Conservation (phyloP, 805 yeast genomes). For the Helenozyma baotianmanensis region DNA sequence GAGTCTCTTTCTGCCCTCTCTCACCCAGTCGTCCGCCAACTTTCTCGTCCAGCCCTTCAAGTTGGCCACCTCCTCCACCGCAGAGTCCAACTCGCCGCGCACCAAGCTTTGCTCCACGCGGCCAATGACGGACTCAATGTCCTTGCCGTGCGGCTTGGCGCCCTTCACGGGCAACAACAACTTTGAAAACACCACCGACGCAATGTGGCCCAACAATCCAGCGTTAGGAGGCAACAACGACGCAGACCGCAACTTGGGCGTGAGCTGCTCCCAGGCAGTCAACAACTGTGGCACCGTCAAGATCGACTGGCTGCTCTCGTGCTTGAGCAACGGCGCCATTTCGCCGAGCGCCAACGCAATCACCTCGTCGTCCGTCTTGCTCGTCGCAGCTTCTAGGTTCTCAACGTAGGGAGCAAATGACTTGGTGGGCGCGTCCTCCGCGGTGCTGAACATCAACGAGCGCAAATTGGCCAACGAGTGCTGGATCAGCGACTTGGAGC, state of each 20-base stretch:
- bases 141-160: slow-evolving; percentile 65
- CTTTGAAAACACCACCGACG: slow-evolving; percentile 73
- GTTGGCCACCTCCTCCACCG: slow-evolving; percentile 87
- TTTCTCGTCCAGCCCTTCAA: slow-evolving; percentile 91
- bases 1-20: slow-evolving; percentile 81
- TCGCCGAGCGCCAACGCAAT: slow-evolving; percentile 28
- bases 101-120: slow-evolving; percentile 73
- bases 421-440: slow-evolving; percentile 21
- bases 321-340: slow-evolving; percentile 31
- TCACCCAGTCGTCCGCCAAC: slow-evolving; percentile 88
- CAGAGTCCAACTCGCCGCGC: slow-evolving; percentile 75
- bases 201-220: slow-evolving; percentile 86
- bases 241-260: slow-evolving; percentile 83
- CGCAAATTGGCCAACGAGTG: slow-evolving; percentile 31
- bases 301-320: slow-evolving; percentile 47
- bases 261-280: slow-evolving; percentile 73
- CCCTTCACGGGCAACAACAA: slow-evolving; percentile 78
- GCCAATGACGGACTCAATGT: slow-evolving; percentile 84
- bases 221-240: slow-evolving; percentile 92
- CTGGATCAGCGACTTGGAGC: slow-evolving; percentile 29
- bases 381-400: slow-evolving; percentile 20
- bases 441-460: slow-evolving; percentile 22
- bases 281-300: slow-evolving; percentile 74
- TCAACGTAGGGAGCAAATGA: slow-evolving; percentile 37
- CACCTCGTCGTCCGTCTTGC: slow-evolving; percentile 29